Evolutionary conservation across 2,329 filamentous ascomycete genomes (phyloP).

Genomic region (Sporothrix luriei): DNA sequence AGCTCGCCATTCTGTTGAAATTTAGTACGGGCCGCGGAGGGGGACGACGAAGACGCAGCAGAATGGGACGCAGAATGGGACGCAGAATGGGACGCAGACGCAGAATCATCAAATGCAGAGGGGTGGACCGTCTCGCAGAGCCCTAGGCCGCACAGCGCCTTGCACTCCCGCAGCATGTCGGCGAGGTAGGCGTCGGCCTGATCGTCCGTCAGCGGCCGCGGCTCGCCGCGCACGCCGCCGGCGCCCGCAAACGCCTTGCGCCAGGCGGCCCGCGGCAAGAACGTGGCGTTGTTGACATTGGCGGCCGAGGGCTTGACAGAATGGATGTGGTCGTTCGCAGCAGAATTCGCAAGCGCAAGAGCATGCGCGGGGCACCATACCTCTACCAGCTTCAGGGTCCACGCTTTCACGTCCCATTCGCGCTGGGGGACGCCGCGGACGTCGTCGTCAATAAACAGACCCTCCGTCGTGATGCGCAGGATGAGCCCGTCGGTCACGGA

Average conservation of each 20-base stretch:
- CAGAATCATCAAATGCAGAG: slow-evolving; percentile 26
- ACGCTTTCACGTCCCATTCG: slow-evolving; percentile 98
- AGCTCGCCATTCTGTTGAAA: slow-evolving; percentile 52
- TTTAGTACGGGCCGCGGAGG: slow-evolving; percentile 45
- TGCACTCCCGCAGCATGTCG: slow-evolving; percentile 66
- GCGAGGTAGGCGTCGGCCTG: slow-evolving; percentile 67
- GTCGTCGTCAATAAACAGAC: slow-evolving; percentile 96
- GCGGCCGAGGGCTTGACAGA: slow-evolving; percentile 44
- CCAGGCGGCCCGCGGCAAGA: slow-evolving; percentile 52
- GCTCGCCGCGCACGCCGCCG: slow-evolving; percentile 50
- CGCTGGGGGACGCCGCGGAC: slow-evolving; percentile 87
- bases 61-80: slow-evolving; percentile 35
- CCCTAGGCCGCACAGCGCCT: slow-evolving; percentile 62
- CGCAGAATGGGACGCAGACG: slow-evolving; percentile 35
- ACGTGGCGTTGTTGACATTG: slow-evolving; percentile 49
- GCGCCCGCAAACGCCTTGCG: slow-evolving; percentile 48
- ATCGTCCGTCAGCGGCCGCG: slow-evolving; percentile 60
- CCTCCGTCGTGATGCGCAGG: slow-evolving; percentile 88
- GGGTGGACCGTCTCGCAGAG: slow-evolving; percentile 48
- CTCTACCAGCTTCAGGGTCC: slow-evolving; percentile 93
- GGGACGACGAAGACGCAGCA: slow-evolving; percentile 33
- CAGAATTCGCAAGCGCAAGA: slow-evolving; percentile 51
- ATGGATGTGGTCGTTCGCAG: slow-evolving; percentile 43
- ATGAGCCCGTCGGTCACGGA: slow-evolving; percentile 90
- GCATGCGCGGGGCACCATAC: slow-evolving; percentile 75